Evolutionary conservation across 1,284 basidiomycete species (phyloP).

Genomic region (Laetiporus sulphureus): DNA sequence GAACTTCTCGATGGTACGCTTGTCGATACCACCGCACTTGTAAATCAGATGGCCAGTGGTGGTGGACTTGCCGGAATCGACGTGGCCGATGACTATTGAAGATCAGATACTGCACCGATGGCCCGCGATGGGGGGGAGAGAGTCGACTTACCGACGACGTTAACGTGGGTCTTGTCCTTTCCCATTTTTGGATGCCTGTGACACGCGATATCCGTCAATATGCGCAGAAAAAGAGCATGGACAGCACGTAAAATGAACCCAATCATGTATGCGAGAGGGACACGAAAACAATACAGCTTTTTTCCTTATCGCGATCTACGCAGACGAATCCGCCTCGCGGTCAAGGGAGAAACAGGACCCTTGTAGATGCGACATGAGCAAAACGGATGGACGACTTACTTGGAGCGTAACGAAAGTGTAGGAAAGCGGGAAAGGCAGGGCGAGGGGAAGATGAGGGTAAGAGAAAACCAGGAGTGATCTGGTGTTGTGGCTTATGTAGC

Average conservation of each 20-base stretch:
- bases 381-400: slow-evolving; percentile 17
- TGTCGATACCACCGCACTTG: slow-evolving; percentile 99
- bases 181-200: slow-evolving; percentile 66
- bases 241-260: not conserved
- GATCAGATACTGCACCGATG: slow-evolving; percentile 8
- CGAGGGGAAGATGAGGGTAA: slow-evolving; percentile 28
- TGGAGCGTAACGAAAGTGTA: slow-evolving; percentile 27
- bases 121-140: not conserved
- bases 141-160: slow-evolving; percentile 75
- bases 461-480: slow-evolving; percentile 23
- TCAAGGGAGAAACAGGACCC: not conserved
- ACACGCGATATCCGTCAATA: too few species aligned
- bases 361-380: slow-evolving; percentile 6
- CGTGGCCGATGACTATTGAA: slow-evolving; percentile 85
- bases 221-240: not conserved
- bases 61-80: slow-evolving; percentile 98
- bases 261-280: not conserved
- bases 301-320: not conserved
- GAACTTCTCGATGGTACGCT: slow-evolving; percentile 99
- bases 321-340: not conserved
- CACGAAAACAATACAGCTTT: not conserved
- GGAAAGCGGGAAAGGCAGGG: slow-evolving; percentile 24
- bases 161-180: slow-evolving; percentile 86
- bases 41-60: slow-evolving; percentile 99
- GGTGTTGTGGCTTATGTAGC: slow-evolving; percentile 31